Evolutionary conservation across 2,329 filamentous ascomycete genomes (phyloP), one percentile per base, ranked within the genome.

Genomic region (Curvularia spicifera): DNA sequence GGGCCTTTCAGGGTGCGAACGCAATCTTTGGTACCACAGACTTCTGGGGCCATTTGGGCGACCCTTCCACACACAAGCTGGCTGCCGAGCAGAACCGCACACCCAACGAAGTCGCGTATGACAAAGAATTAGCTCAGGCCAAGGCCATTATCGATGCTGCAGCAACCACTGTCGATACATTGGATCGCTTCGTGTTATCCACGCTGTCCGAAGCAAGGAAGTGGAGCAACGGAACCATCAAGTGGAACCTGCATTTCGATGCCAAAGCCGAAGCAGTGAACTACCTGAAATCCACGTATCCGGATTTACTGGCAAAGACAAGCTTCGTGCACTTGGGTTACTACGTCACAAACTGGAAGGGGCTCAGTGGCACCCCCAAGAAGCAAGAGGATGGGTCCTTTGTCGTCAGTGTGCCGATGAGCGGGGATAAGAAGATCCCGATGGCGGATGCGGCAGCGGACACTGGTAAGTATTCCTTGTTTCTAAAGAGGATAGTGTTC

Each of bases 111-210:
- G 68, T 79, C 0, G 39, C 39, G 4, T 42, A 42, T 13, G 39
- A 42, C 12, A 18, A n/a, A 7, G 39, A 42, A 22, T 3, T 42
- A 5, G 9, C 20, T 6, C 39, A 42, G 20, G 4, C 5, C 9
- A 42, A 24, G 22, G 20, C 72, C 76, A 8, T 81, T 9, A 77
- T 79, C 9, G 73, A 74, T 7, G 80, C 79, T 1, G 80, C 79
- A 0, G 71, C 74, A 1, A 61, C 69, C 7, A 77, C 65, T 0
- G 8, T 66, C 0, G 72, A 65, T 4, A 55, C 75, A 0, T 70
- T 83, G 1, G 66, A 80, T 45, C 78, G 79, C 42, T 81, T 78
- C 58, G 67, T 83, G 37, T 78, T 80, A 72, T 78, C 74, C 18
- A 81, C 79, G 0, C 67, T 82, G 10, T 78, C 77, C 1, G 70